Conservation (phyloP, 495 filamentous ascomycete genomes). For the Lophiostoma macrostomum region DNA sequence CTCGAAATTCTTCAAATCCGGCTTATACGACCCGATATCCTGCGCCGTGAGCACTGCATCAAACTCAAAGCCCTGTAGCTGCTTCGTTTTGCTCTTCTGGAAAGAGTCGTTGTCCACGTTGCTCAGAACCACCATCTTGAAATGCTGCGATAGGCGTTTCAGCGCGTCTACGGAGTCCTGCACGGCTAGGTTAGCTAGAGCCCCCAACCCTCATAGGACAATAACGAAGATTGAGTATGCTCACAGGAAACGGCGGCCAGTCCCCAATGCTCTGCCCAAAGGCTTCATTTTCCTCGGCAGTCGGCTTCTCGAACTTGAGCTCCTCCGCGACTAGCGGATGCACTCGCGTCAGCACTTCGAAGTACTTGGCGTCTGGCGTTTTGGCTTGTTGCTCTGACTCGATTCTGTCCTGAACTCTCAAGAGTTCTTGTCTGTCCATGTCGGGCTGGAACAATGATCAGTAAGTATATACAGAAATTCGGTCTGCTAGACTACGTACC, state of each 20-base stretch:
- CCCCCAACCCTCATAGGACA: no score
- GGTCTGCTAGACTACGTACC: no score
- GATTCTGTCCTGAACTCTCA: neutral
- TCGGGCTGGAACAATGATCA: no score
- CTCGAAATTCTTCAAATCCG: slow-evolving; percentile 26
- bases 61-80: slow-evolving; percentile 17
- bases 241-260: slow-evolving; percentile 33
- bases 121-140: slow-evolving; percentile 28
- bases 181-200: no score
- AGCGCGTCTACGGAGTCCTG: slow-evolving; percentile 32
- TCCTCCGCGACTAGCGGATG: slow-evolving; percentile 10
- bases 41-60: slow-evolving; percentile 25
- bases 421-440: slow-evolving; percentile 3
- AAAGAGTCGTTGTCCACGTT: slow-evolving; percentile 29
- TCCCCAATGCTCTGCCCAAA: slow-evolving; percentile 21
- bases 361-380: slow-evolving; percentile 16
- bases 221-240: no score
- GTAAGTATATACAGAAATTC: no score
- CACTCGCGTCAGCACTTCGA: slow-evolving; percentile 8
- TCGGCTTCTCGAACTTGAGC: slow-evolving; percentile 3
- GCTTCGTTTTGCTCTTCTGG: neutral
- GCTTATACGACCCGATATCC: slow-evolving; percentile 33
- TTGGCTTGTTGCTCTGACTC: neutral
- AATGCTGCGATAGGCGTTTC: slow-evolving; percentile 17
- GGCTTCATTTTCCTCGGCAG: slow-evolving; percentile 3